Evolutionary conservation across 1,139 yeast genomes (phyloP), one percentile per base, ranked within the genome.

Genomic region (Debaryomyces robertsiae): DNA sequence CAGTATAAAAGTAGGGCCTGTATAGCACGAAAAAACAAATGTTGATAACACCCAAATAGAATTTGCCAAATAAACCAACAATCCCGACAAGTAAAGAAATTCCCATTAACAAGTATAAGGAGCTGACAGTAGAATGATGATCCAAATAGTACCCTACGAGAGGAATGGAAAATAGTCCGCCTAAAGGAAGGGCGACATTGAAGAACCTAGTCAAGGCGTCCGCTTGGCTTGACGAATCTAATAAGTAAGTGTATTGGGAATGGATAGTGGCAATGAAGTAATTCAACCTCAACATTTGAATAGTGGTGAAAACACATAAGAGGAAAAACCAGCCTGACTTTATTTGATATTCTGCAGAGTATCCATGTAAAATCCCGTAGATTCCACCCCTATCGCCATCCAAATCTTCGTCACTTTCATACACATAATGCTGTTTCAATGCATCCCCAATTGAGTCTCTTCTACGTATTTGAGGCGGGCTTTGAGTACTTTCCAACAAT

Each of bases 361-460:
- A 63, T 4, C 76, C 77, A 46, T 72, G 77, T 40, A 72, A 57
- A 17, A 72, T 62, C 10, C 77, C 77, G 48, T 69, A 70, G 6
- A 72, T 57, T 9, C 72, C 73, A 3, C 74, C 73, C 0, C 73
- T 57, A 43, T 60, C 61, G 36, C 65, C 51, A 3, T 62, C 56
- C 46, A 69, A 58, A 27, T 46, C 43, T 23, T 57, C 69, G 47
- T 68, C 75, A 4, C 73, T 74, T 46, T 69, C 75, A 19, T 60
- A 58, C 3, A 63, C 72, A 43, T 69, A 71, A 3, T 73, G 75
- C 44, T 68, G 75, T 50, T 68, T 70, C 48, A 72, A 57, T 3
- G 77, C 75, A 52, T 71, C 76, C 11, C 77, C 77, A 32, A 72
- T 60, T 3, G 75, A 69, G 49, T 69, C 75, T 48, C 75, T 61